Base-by-base conservation (phyloP, 768 basidiomycete genomes). In the Chalciporus sphaerocephalus region DNA sequence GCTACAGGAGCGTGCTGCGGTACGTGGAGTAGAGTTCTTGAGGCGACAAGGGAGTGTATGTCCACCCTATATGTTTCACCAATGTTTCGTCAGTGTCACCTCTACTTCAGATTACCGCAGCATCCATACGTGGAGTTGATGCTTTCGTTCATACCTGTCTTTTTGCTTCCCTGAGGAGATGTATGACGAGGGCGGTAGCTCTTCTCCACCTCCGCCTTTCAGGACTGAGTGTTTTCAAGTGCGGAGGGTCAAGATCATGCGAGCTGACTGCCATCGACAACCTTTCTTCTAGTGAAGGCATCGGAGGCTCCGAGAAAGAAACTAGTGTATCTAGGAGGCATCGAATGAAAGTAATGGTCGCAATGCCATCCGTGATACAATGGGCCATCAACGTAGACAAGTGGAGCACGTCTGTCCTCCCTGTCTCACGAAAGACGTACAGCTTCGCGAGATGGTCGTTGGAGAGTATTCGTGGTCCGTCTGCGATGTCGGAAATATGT, bases 61-160 rank as follows among this genome's bases (percentile, higher is more conserved):
- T 3, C 80, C 80, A 3, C 80, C 81, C 80, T 82, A 54, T 6
- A 38, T 32, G n/a, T n/a, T n/a, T n/a, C n/a, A n/a, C n/a, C n/a
- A n/a, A n/a, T n/a, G 22, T 33, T 10, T 27, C 21, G 25, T 40
- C 24, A 39, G 38, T 24, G 35, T 21, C 23, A 42, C 30, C 23
- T 39, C n/a, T 32, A n/a, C n/a, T n/a, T n/a, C n/a, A n/a, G n/a
- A n/a, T n/a, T n/a, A n/a, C n/a, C n/a, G n/a, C n/a, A n/a, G n/a
- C n/a, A n/a, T n/a, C n/a, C 28, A 13, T 13, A 13, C 11, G 28
- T 32, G n/a, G 30, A 32, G 5, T 13, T 17, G 35, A 22, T 24
- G 24, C 30, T 35, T 3, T 27, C 2, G 15, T 2, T 54, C 63
- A 38, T 48, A 78, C 80, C 53, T 57, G 62, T 15, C 64, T 53